Evolutionary conservation across 148 eudicot species (phyloP).

Genomic region (Rhododendron molle): DNA sequence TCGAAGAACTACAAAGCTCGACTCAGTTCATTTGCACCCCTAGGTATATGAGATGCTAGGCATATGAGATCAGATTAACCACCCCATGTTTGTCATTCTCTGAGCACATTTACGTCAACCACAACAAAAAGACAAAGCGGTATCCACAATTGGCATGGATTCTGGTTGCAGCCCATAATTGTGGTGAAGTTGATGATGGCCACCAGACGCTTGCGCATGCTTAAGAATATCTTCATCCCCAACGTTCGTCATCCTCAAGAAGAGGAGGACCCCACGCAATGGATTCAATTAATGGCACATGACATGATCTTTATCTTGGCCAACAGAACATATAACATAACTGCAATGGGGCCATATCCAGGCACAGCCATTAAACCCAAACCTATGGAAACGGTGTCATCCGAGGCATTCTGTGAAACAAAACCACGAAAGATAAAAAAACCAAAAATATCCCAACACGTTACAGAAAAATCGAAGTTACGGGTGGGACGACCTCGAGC

Average conservation of each 20-base stretch:
- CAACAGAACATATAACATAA: not conserved
- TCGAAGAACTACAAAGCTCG: too few relatives aligned
- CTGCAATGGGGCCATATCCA: not conserved
- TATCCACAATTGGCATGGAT: not conserved
- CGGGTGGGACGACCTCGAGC: not conserved
- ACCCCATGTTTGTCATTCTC: not conserved
- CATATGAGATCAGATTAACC: not conserved
- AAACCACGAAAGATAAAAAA: not conserved
- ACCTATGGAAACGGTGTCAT: not conserved
- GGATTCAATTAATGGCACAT: not conserved
- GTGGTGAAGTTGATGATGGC: not conserved
- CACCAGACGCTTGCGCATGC: not conserved
- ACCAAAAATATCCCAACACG: not conserved
- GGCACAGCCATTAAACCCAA: not conserved
- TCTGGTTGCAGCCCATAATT: not conserved
- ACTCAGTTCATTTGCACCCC: not conserved
- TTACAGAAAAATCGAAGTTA: not conserved
- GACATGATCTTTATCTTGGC: not conserved
- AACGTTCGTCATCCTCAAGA: not conserved
- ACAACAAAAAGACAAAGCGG: not conserved
- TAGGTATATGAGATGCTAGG: not conserved
- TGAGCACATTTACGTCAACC: not conserved
- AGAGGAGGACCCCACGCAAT: not conserved
- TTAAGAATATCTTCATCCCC: not conserved
- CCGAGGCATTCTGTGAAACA: not conserved